A percentile compares a stretch with the other conserved stretches of the same genome.
Conservation (phyloP, 2,329 filamentous ascomycete species). For the Ustilaginoidea virens region DNA sequence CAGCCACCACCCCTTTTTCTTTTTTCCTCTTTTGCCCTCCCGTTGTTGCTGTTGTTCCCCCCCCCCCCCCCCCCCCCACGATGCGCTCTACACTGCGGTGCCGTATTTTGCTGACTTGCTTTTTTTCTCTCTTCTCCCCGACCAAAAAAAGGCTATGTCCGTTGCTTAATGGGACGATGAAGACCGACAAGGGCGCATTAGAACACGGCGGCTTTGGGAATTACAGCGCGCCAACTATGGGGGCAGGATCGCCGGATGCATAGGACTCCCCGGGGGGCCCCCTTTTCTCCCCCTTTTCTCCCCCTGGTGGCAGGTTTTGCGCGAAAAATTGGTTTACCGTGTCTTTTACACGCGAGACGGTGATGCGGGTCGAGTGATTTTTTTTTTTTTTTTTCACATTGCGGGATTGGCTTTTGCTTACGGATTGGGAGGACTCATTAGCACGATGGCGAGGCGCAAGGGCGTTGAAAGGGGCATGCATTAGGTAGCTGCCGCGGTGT, state of each 20-base stretch:
- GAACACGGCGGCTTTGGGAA: constrained; percentile 45
- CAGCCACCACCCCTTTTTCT: too few species aligned
- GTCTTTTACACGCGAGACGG: too few species aligned
- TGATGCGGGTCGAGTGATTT: too few species aligned
- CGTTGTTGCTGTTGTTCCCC: too few species aligned
- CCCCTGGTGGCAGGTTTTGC: too few species aligned
- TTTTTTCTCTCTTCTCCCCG: background rate
- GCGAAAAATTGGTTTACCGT: too few species aligned
- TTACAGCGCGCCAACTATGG: constrained; percentile 25
- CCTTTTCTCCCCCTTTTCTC: too few species aligned
- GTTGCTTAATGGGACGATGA: constrained; percentile 70
- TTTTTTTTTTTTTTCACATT: too few species aligned
- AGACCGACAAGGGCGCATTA: constrained; percentile 37
- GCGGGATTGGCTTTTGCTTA: background rate
- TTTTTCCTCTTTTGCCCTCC: too few species aligned
- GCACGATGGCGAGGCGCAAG: background rate
- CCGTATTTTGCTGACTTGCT: constrained; percentile 8
- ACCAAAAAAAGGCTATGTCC: constrained; percentile 57
- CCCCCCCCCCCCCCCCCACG: too few species aligned
- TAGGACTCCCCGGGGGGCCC: background rate
- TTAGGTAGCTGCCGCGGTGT: too few species aligned
- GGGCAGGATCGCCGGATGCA: constrained; percentile 16
- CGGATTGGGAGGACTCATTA: background rate
- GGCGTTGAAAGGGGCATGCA: background rate
- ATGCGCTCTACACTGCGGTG: background rate